A percentile compares a stretch with the other conserved stretches of the same genome.
Evolutionary conservation across 2,329 filamentous ascomycete species (phyloP).

Genomic region (Aspergillus candidus): DNA sequence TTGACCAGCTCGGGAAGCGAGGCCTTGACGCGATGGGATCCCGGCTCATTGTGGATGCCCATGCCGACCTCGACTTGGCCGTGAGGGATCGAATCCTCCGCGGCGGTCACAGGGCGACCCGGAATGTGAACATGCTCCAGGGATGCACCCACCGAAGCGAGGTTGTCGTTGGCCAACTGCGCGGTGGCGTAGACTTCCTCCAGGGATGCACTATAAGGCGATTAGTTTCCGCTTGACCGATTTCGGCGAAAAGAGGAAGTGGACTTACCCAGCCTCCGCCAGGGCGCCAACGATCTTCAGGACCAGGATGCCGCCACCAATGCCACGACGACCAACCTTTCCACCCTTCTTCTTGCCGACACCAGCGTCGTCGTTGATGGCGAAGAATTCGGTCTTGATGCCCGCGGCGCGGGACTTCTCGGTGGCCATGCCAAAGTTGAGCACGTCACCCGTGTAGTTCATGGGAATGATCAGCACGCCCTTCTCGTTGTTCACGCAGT

Average conservation of each 20-base stretch:
- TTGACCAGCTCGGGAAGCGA: constrained; percentile 47
- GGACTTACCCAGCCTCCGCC: constrained; percentile 59
- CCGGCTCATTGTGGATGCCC: constrained; percentile 65
- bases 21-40: constrained; percentile 48
- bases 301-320: constrained; percentile 87
- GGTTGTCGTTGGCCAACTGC: constrained; percentile 63
- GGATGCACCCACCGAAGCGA: constrained; percentile 79
- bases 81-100: constrained; percentile 47
- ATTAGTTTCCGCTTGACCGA: constrained; percentile 2
- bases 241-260: not conserved
- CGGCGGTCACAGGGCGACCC: constrained; percentile 51
- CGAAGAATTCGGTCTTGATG: constrained; percentile 75
- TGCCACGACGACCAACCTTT: constrained; percentile 87
- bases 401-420: constrained; percentile 84
- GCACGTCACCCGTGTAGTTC: constrained; percentile 87
- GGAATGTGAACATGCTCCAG: constrained; percentile 91
- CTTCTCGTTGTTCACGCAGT: constrained; percentile 62
- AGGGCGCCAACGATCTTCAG: constrained; percentile 83
- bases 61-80: constrained; percentile 64
- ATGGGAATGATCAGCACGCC: constrained; percentile 88
- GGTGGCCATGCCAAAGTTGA: constrained; percentile 90
- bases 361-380: constrained; percentile 87
- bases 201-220: constrained; percentile 43
- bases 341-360: constrained; percentile 75
- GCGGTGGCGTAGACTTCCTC: constrained; percentile 69